phyloP scores from a whole-genome alignment of 805 yeast genomes.

The Kockiozyma suomiensis region DNA sequence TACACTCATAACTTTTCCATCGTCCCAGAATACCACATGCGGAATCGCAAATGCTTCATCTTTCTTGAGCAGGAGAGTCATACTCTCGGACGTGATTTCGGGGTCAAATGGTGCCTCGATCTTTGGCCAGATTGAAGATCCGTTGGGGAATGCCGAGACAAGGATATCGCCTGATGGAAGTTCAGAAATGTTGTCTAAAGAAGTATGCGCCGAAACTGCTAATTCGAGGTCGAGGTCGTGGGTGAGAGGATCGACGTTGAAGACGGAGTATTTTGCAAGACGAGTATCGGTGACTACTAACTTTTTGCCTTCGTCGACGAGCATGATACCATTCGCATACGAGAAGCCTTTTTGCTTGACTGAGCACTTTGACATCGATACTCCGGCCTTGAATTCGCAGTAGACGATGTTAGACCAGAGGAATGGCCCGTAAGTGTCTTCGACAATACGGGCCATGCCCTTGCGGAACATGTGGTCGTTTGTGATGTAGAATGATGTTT shows the following conservation, averaged over 20 bases:
- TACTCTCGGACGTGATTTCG: background rate
- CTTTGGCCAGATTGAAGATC: slow-evolving; percentile 7
- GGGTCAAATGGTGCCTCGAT: slow-evolving; percentile 14
- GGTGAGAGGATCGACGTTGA: slow-evolving; percentile 1
- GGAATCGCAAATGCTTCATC: slow-evolving; percentile 1
- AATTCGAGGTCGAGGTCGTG: slow-evolving; percentile 11
- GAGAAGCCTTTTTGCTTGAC: slow-evolving; percentile 4
- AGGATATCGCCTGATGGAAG: slow-evolving; percentile 19
- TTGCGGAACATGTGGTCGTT: slow-evolving; percentile 21
- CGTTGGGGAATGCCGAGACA: slow-evolving; percentile 19
- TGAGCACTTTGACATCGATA: background rate
- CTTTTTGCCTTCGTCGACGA: slow-evolving; percentile 13
- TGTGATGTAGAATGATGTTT: slow-evolving; percentile 17
- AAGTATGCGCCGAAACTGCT: background rate
- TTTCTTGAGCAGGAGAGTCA: slow-evolving; percentile 15
- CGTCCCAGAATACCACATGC: slow-evolving; percentile 18
- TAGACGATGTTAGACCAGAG: slow-evolving; percentile 17
- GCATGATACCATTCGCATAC: slow-evolving; percentile 13
- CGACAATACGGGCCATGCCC: slow-evolving; percentile 6
- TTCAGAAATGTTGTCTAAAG: slow-evolving; percentile 10
- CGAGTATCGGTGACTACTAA: slow-evolving; percentile 15
- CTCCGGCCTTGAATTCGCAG: slow-evolving; percentile 1
- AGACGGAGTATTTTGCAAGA: slow-evolving; percentile 8
- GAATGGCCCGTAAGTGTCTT: slow-evolving; percentile 17
- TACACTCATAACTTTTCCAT: slow-evolving; percentile 12